phyloP scores from a whole-genome alignment of 208 protist species.

The Sergeia podlipaevii region DNA sequence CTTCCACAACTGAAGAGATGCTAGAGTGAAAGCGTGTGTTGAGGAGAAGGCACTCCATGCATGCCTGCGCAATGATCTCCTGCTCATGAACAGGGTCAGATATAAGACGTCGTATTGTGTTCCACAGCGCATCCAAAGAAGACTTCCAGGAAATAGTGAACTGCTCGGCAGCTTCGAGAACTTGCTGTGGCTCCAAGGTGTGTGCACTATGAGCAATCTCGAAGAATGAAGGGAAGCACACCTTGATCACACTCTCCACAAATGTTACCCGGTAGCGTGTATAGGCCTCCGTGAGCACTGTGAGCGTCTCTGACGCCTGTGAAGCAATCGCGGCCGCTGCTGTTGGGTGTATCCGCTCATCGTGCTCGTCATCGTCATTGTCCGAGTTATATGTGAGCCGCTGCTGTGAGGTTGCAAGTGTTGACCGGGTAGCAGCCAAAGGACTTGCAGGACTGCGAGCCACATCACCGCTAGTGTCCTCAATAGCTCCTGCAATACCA shows the following conservation, averaged over 20 bases:
- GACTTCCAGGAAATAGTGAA: constrained; percentile 58
- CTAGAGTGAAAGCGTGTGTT: constrained; percentile 69
- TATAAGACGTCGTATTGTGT: constrained; percentile 31
- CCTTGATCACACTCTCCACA: constrained; percentile 32
- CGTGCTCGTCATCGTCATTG: constrained; percentile 19
- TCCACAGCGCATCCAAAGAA: constrained; percentile 35
- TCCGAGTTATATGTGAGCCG: constrained; percentile 7
- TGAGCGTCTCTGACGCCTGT: constrained; percentile 12
- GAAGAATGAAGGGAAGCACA: constrained; percentile 37
- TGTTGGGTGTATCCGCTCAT: constrained; percentile 15
- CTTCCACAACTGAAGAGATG: constrained; percentile 28
- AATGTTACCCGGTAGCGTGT: constrained; percentile 25
- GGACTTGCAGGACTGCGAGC: background rate
- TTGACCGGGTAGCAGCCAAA: constrained; percentile 10
- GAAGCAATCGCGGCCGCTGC: constrained; percentile 13
- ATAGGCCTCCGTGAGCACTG: constrained; percentile 35
- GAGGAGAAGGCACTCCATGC: constrained; percentile 75
- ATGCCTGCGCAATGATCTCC: constrained; percentile 70
- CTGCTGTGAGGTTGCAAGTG: background rate
- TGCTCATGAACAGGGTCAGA: constrained; percentile 27
- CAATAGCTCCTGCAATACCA: too few relatives aligned
- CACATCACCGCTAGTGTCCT: too few relatives aligned
- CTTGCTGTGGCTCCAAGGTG: constrained; percentile 14
- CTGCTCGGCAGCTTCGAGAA: constrained; percentile 46
- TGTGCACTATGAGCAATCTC: constrained; percentile 28